Evolutionary conservation across 225 moss, liverwort and hornwort species (phyloP).

Genomic region (Straminergon stramineum): DNA sequence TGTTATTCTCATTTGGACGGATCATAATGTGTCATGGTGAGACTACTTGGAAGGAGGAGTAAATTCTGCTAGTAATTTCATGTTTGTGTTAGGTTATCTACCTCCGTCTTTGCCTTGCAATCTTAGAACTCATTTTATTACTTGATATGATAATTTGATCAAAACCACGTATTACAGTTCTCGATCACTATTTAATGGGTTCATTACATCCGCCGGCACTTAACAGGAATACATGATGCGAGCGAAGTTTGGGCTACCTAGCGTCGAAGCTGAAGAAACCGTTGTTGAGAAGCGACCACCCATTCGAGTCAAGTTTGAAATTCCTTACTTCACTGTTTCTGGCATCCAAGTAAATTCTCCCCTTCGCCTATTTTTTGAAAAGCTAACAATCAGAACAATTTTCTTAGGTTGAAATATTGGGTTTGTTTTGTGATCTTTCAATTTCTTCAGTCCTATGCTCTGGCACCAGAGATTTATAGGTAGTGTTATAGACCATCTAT

Average conservation of each 20-base stretch:
- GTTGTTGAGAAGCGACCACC: constrained; percentile 86
- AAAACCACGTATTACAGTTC: neutral
- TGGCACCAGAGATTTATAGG: neutral
- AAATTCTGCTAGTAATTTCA: neutral
- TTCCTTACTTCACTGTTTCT: constrained; percentile 95
- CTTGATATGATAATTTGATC: neutral
- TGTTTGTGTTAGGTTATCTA: neutral
- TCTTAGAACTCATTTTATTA: neutral
- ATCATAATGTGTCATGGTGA: neutral
- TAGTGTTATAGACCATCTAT: neutral
- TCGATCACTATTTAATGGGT: neutral
- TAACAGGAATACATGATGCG: constrained; percentile 92
- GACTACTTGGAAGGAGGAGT: neutral
- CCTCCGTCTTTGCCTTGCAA: neutral
- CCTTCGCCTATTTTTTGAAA: neutral
- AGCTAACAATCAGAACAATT: neutral
- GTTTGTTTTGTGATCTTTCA: neutral
- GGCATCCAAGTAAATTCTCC: constrained; percentile 67
- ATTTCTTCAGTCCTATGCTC: neutral
- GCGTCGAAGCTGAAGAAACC: constrained; percentile 84
- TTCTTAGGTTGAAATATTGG: neutral
- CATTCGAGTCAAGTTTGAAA: constrained; percentile 95
- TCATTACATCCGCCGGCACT: neutral
- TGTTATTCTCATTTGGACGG: neutral
- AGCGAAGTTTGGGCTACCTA: constrained; percentile 94